Percentiles rank a stretch among this genome's conserved stretches.
These are phyloP conservation scores for Rhizophagus prolifer DNA, from an alignment of 192 early-diverging fungal genomes.

Conservation along the genomic window DNA sequence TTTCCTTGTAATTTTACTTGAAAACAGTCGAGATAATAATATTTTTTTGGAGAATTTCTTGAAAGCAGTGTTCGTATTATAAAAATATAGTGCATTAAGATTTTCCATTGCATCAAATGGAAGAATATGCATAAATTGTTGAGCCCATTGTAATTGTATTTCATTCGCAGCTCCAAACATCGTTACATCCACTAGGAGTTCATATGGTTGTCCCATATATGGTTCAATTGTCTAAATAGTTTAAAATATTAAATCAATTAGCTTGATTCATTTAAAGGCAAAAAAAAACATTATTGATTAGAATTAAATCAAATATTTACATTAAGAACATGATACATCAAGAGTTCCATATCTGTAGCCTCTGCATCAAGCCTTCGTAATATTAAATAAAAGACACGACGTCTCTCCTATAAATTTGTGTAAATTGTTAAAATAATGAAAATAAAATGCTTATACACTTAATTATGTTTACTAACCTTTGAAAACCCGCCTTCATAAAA, in stretches of 20 bases:
- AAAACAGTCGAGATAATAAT: slow-evolving; percentile 43
- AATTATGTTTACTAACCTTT: slow-evolving; percentile 40
- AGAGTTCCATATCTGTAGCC: slow-evolving; percentile 79
- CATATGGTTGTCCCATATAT: slow-evolving; percentile 66
- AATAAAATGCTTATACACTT: neutral
- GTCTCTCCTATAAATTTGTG: slow-evolving; percentile 43
- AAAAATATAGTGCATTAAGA: slow-evolving; percentile 69
- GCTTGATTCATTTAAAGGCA: neutral
- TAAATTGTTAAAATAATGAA: neutral
- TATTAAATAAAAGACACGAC: slow-evolving; percentile 86
- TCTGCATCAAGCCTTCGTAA: slow-evolving; percentile 73
- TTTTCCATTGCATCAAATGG: slow-evolving; percentile 66
- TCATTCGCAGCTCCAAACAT: slow-evolving; percentile 80
- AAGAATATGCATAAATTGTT: slow-evolving; percentile 69
- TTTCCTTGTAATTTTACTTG: slow-evolving; percentile 58
- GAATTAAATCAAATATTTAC: slow-evolving; percentile 37
- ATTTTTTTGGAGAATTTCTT: slow-evolving; percentile 64
- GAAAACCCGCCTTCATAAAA: slow-evolving; percentile 84
- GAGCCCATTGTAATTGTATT: slow-evolving; percentile 73
- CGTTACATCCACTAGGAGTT: slow-evolving; percentile 81
- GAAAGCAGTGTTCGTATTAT: slow-evolving; percentile 81
- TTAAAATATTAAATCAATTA: neutral
- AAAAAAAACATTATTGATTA: neutral
- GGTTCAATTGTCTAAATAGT: slow-evolving; percentile 58
- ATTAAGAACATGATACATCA: slow-evolving; percentile 74